Evolutionary conservation across 2,329 filamentous ascomycete species (phyloP).

Genomic region (Remersonia thermophila): DNA sequence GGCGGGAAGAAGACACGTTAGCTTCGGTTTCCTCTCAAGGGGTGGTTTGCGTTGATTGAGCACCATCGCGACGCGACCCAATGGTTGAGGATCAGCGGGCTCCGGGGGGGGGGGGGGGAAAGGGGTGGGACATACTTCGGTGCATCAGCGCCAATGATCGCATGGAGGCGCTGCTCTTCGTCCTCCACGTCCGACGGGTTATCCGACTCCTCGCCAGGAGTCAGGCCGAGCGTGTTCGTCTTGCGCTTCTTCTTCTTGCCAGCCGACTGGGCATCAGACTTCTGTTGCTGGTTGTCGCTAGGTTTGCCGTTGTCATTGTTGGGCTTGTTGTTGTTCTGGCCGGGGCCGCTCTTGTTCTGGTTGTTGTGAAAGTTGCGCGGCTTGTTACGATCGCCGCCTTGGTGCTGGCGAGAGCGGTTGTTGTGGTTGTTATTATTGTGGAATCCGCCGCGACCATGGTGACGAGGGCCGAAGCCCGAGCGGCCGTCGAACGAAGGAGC

Average conservation of each 20-base stretch:
- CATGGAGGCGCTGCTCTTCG: slow-evolving; percentile 50
- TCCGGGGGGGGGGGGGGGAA: no score
- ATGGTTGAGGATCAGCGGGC: no score
- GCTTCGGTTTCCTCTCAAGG: not conserved
- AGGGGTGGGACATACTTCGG: slow-evolving; percentile 34
- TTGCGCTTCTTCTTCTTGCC: slow-evolving; percentile 61
- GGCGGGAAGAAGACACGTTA: slow-evolving; percentile 4
- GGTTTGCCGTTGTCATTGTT: not conserved
- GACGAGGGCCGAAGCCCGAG: slow-evolving; percentile 23
- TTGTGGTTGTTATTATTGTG: slow-evolving; percentile 21
- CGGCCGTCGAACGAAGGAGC: slow-evolving; percentile 20
- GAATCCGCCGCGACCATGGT: slow-evolving; percentile 28
- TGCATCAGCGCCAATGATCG: slow-evolving; percentile 42
- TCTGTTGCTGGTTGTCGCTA: slow-evolving; percentile 27
- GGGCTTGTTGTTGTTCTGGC: slow-evolving; percentile 16
- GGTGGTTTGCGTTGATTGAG: no score
- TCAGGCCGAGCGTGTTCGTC: slow-evolving; percentile 60
- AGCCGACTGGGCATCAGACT: slow-evolving; percentile 37
- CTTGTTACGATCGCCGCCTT: slow-evolving; percentile 22
- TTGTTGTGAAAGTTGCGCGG: no score
- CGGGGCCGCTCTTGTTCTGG: slow-evolving; percentile 24
- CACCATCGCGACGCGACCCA: no score
- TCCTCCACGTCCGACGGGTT: slow-evolving; percentile 49
- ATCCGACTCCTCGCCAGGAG: slow-evolving; percentile 52
- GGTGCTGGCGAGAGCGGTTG: slow-evolving; percentile 23